phyloP scores from a whole-genome alignment of 1,284 basidiomycete species.

The Moesziomyces globuligerus region DNA sequence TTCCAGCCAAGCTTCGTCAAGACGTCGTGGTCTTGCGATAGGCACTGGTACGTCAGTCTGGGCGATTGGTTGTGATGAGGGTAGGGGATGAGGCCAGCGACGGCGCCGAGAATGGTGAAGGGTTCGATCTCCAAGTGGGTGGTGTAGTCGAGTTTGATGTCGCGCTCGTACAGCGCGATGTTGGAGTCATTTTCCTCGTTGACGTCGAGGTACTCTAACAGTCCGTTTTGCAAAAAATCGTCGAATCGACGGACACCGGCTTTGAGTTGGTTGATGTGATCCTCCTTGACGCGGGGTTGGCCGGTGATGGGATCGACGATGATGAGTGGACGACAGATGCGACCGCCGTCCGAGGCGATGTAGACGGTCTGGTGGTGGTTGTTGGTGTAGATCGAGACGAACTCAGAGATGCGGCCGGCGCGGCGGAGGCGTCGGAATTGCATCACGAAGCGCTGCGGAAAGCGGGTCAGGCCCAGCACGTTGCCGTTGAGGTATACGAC shows the following conservation, averaged over 20 bases:
- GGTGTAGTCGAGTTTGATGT: slow-evolving; percentile 79
- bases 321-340: slow-evolving; percentile 97
- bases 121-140: slow-evolving; percentile 99
- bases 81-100: slow-evolving; percentile 97
- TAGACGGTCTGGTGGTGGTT: slow-evolving; percentile 94
- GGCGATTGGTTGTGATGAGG: slow-evolving; percentile 99
- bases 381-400: slow-evolving; percentile 96
- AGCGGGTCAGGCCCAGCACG: slow-evolving; percentile 90
- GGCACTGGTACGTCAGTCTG: slow-evolving; percentile 94
- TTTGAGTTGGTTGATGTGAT: slow-evolving; percentile 85
- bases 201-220: slow-evolving; percentile 99
- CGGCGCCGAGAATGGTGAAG: slow-evolving; percentile 95
- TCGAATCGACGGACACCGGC: slow-evolving; percentile 84
- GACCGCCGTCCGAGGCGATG: slow-evolving; percentile 95
- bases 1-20: slow-evolving; percentile 24
- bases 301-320: slow-evolving; percentile 83
- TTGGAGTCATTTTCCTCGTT: slow-evolving; percentile 99
- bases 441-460: slow-evolving; percentile 84
- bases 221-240: slow-evolving; percentile 90
- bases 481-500: slow-evolving; percentile 97
- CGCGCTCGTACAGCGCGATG: slow-evolving; percentile 92
- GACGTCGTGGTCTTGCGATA: slow-evolving; percentile 34
- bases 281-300: slow-evolving; percentile 78
- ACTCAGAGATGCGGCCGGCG: slow-evolving; percentile 91
- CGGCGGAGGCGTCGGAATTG: slow-evolving; percentile 92